phyloP scores from a whole-genome alignment of 805 yeast genomes.

The Hanseniaspora mollemarum region DNA sequence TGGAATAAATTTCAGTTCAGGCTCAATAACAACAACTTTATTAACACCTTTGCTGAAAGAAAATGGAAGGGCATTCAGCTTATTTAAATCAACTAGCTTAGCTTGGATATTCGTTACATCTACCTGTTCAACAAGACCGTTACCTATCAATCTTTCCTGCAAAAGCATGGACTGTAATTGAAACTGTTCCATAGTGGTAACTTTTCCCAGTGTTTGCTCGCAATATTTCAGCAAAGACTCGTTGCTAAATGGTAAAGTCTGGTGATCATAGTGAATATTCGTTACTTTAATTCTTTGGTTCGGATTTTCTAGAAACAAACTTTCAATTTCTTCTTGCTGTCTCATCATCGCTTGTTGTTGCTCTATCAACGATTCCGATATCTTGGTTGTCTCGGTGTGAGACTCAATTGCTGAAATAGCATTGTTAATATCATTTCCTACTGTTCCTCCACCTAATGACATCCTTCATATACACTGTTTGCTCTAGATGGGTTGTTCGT shows the following conservation, averaged over 20 bases:
- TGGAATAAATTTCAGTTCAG: constrained; percentile 35
- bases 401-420: constrained; percentile 15
- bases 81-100: constrained; percentile 15
- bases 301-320: constrained; percentile 20
- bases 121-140: constrained; percentile 24
- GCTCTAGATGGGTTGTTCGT: too few species aligned
- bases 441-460: constrained; percentile 16
- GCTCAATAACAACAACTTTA: constrained; percentile 24
- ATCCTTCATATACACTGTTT: neutral
- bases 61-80: constrained; percentile 17
- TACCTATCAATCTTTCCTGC: constrained; percentile 24
- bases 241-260: constrained; percentile 17
- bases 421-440: constrained; percentile 14
- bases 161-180: constrained; percentile 24
- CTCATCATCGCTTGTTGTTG: constrained; percentile 5
- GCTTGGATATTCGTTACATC: constrained; percentile 21
- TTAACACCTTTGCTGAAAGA: neutral
- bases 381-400: constrained; percentile 6
- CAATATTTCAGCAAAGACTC: constrained; percentile 23
- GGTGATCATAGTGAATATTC: constrained; percentile 19
- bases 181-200: constrained; percentile 23
- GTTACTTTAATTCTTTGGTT: constrained; percentile 24
- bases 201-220: constrained; percentile 24
- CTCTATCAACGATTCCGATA: constrained; percentile 8
- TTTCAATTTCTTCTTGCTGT: constrained; percentile 14